Evolutionary conservation across 179 eudicot species (phyloP), one percentile per base, ranked within the genome.

Genomic region (Nepenthes alata): DNA sequence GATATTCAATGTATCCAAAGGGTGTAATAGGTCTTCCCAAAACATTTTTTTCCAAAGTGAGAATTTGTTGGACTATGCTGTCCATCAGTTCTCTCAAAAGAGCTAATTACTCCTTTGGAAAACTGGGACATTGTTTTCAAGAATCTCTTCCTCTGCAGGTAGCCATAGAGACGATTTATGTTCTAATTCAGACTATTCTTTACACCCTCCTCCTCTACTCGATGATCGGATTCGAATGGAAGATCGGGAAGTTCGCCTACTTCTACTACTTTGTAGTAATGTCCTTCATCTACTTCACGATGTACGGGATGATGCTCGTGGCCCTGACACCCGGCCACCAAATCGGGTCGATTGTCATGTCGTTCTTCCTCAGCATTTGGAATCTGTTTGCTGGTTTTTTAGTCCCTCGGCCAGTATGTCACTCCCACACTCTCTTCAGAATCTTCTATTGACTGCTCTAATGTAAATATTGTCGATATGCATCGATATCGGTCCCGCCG

Each of bases 251-350:
- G 59, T 72, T 78, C 70, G 66, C 77, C 37, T 84, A 73, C 65
- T 82, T 81, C 76, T 88, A 75, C 77, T 91, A 75, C 79, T 89
- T 61, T 80, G 73, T 89, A 2, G 72, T 71, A 6, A 83, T 74
- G 81, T 78, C 82, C 76, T 89, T 87, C 69, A 37, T 70, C 64
- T 86, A 77, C 78, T 83, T 78, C 74, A 68, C 86, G 3, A 34
- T 82, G 77, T 90, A 77, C 3, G 95, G 97, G 2, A 89, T 89
- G 98, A 89, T 86, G 95, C 80, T 85, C 57, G 79, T 91, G 15
- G 83, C 98, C 2, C 60, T 89, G 37, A 91, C 95, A 8, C 98
- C 96, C 1, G 72, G 75, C 37, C 75, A 61, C n/a, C 83, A 91
- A 48, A 68, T 91, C 35, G 80, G 87, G 4, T 85, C 95, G 68